Evolutionary conservation across 2,329 filamentous ascomycete genomes (phyloP).

Genomic region (Fulvia fulva): DNA sequence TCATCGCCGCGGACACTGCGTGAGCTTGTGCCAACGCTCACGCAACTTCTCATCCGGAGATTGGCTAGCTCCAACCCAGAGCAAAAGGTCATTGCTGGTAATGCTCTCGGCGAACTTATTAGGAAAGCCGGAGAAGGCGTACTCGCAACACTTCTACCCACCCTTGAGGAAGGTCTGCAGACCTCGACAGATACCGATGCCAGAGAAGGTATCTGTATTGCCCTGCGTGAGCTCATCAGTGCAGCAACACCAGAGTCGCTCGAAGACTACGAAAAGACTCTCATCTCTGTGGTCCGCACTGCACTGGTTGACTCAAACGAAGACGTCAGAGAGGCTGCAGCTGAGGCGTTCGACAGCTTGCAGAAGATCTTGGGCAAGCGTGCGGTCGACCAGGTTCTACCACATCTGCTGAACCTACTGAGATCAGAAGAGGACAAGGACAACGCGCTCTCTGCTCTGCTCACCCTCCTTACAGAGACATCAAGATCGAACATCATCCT

Average conservation of each 20-base stretch:
- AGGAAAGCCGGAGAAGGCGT: conserved; percentile 95
- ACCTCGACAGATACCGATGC: conserved; percentile 86
- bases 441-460: conserved; percentile 84
- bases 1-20: conserved; percentile 88
- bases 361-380: conserved; percentile 92
- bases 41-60: conserved; percentile 88
- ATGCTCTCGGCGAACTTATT: conserved; percentile 92
- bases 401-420: conserved; percentile 84
- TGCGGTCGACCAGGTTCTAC: conserved; percentile 91
- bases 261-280: conserved; percentile 89
- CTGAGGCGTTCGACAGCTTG: conserved; percentile 92
- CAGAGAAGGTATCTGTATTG: conserved; percentile 95
- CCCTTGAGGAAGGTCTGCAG: conserved; percentile 85
- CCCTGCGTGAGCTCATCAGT: conserved; percentile 85
- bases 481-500: conserved; percentile 94
- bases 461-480: conserved; percentile 90
- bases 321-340: conserved; percentile 90
- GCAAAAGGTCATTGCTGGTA: conserved; percentile 97
- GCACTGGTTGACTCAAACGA: conserved; percentile 85
- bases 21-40: conserved; percentile 90
- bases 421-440: conserved; percentile 82
- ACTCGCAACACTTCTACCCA: conserved; percentile 79
- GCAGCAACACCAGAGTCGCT: conserved; percentile 84
- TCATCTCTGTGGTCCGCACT: conserved; percentile 90
- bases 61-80: conserved; percentile 96